Percentiles rank a stretch among this genome's conserved stretches.
phyloP scores from a whole-genome alignment of 164 flowering plant genomes.

The Liquidambar formosana region DNA sequence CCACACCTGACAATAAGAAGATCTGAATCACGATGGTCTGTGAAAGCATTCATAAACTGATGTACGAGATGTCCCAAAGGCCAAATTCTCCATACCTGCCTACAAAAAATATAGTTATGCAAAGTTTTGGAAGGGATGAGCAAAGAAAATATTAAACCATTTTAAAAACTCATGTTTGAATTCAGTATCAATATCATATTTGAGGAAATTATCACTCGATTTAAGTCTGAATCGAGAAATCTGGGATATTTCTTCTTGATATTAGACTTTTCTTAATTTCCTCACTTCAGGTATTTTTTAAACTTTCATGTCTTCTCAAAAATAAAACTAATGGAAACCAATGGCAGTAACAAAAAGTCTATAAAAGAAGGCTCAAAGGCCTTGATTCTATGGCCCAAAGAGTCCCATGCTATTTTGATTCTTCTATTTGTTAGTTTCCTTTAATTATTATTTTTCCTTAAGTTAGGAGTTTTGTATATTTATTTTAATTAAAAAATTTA shows the following conservation, averaged over 20 bases:
- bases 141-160: slow-evolving; percentile 5
- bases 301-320: too few relatives aligned
- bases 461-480: too few relatives aligned
- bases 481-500: too few relatives aligned
- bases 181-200: not conserved
- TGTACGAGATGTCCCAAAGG: slow-evolving; percentile 76
- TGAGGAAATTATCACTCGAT: not conserved
- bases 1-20: slow-evolving; percentile 80
- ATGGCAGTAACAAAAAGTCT: too few relatives aligned
- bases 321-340: too few relatives aligned
- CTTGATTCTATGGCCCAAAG: too few relatives aligned
- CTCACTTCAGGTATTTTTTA: not conserved
- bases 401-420: too few relatives aligned
- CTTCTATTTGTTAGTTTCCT: too few relatives aligned
- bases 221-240: not conserved
- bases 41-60: slow-evolving; percentile 96
- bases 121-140: not conserved
- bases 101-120: slow-evolving; percentile 14
- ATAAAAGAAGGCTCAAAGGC: too few relatives aligned
- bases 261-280: not conserved
- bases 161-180: not conserved
- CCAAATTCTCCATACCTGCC: slow-evolving; percentile 97
- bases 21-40: slow-evolving; percentile 98
- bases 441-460: too few relatives aligned
- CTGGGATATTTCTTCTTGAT: not conserved